phyloP scores from a whole-genome alignment of 345 rosid species.

The Ricinus communis region DNA sequence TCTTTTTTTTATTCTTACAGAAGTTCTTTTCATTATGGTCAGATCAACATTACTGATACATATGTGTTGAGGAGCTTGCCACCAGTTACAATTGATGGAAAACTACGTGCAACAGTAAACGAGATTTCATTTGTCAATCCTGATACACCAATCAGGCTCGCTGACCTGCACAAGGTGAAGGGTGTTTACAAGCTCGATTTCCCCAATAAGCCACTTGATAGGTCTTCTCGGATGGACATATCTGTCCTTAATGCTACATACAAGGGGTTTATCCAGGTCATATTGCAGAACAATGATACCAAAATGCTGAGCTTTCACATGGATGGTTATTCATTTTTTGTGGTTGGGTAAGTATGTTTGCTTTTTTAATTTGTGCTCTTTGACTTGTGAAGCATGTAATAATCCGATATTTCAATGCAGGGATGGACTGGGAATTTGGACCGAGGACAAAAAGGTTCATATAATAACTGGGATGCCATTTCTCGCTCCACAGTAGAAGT shows the following conservation, averaged over 20 bases:
- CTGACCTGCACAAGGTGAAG: constrained; percentile 62
- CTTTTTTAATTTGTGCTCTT: not conserved
- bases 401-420: constrained; percentile 29
- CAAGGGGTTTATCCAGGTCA: constrained; percentile 76
- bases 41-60: constrained; percentile 73
- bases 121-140: constrained; percentile 83
- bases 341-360: constrained; percentile 64
- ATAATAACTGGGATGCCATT: constrained; percentile 73
- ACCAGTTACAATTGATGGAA: constrained; percentile 56
- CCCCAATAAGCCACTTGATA: constrained; percentile 62
- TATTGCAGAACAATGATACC: constrained; percentile 90
- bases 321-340: constrained; percentile 80
- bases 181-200: constrained; percentile 90
- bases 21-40: constrained; percentile 77
- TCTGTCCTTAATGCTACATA: constrained; percentile 89
- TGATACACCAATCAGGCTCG: constrained; percentile 71
- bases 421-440: constrained; percentile 92
- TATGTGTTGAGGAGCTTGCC: constrained; percentile 71
- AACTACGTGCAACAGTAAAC: constrained; percentile 62
- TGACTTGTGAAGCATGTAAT: not conserved
- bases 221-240: constrained; percentile 52
- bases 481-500: constrained; percentile 60
- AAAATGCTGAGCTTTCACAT: constrained; percentile 85
- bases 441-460: constrained; percentile 62
- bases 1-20: no score